Base-by-base conservation (phyloP, 306 rosid genomes). In the Nissolia schottii region DNA sequence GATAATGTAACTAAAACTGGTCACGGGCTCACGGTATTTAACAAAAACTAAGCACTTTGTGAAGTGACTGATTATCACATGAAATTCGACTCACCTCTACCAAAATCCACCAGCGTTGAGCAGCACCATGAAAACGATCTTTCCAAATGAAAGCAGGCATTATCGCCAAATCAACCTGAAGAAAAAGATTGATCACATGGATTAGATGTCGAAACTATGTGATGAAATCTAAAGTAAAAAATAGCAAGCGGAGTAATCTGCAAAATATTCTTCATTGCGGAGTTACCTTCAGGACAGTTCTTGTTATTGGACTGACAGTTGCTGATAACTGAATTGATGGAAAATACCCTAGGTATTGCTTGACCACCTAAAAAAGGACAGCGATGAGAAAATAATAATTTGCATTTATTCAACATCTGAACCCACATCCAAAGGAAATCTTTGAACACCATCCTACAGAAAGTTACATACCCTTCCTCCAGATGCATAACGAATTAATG, bases 31-130 rank as follows among this genome's bases (percentile, higher is more conserved):
- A 24, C 23, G 5, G 4, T 62, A 48, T 14, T 29, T 20, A 72
- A 64, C 64, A 12, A 71, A 53, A 78, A 41, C 0, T 54, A 65
- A 74, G 63, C 19, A 68, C 50, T 64, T 62, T 49, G n/a, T 37
- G 31, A 25, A 53, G 38, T 31, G 46, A 27, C 28, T 13, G 50
- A 50, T 71, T 54, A 84, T 55, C 20, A 3, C 18, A 22, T 1
- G 50, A 72, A 80, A 65, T 48, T 28, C 19, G 46, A 78, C 38
- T 77, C 79, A 93, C 98, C 98, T 93, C 96, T 64, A 93, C 98
- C 48, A 93, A 86, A 87, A 93, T 87, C 98, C 97, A 91, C 98
- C 98, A 93, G 38, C 96, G 96, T 62, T 68, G 91, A 34, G 86
- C 87, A 74, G 85, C 80, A 67, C 97, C 97, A 79, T 93, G 98